Evolutionary conservation across 768 basidiomycete genomes (phyloP), one percentile per base, ranked within the genome.

Genomic region (Pseudohyphozyma bogoriensis): DNA sequence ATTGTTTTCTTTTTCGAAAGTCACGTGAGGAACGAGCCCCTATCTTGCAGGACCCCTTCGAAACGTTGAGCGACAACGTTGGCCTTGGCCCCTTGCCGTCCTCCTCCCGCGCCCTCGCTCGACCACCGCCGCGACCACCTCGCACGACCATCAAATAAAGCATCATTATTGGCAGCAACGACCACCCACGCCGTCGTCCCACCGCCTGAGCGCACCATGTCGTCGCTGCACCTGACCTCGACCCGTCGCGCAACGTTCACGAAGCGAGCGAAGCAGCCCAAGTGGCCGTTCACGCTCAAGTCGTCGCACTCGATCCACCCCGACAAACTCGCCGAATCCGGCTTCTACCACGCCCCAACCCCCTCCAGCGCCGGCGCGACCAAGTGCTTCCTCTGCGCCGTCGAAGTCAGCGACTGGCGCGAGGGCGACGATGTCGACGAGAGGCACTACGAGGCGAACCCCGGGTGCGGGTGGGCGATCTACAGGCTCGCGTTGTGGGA

Each of bases 231-330:
- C 20, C 20, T 44, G 9, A 44, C 26, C 15, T 24, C 42, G 7
- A 44, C 42, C 26, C 42, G 42, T 22, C 10, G 42, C 22, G 42
- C 42, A 12, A 44, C 42, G 16, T 44, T 22, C 42, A 44, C 15
- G 26, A 44, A 44, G 22, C 42, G 13, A 20, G 42, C 26, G 26
- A 57, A 54, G 26, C 8, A 8, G 6, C 46, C 50, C 36, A 64
- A 64, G 52, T 64, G 63, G 63, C 63, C 63, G 2, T 51, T 26
- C 47, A 51, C 63, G 1, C 45, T 64, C 51, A 55, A 55, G n/a
- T 51, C 26, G 28, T 13, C 37, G 18, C 45, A 46, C 28, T 29
- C 63, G 13, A 55, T 64, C 55, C 63, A 64, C 42, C 63, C 63
- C 1, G 59, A 64, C 42, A 55, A 59, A 16, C 58, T 64, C 55